Percentiles rank a stretch among this genome's conserved stretches.
Evolutionary conservation across 2,329 filamentous ascomycete species (phyloP).

Genomic region (Aspergillus transmontanensis): DNA sequence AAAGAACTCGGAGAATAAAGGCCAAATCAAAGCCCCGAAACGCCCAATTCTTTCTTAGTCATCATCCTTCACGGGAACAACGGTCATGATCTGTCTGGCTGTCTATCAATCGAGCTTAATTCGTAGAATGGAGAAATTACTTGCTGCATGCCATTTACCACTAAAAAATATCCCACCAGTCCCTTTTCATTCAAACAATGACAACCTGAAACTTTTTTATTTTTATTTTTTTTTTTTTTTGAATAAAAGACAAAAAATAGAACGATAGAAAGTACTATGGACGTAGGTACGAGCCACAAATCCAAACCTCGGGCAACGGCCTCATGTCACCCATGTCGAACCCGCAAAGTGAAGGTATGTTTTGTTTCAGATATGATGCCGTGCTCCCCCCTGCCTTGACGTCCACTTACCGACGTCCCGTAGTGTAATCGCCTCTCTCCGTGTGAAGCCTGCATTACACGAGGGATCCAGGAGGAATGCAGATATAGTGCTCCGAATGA

Average conservation of each 20-base stretch:
- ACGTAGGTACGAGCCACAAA: neutral
- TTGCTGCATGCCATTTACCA: neutral
- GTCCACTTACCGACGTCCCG: neutral
- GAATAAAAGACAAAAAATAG: neutral
- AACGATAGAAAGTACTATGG: neutral
- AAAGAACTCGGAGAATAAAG: neutral
- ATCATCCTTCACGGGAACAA: neutral
- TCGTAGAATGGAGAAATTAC: neutral
- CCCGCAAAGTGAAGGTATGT: constrained; percentile 21
- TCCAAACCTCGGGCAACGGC: constrained; percentile 20
- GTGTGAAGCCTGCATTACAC: constrained; percentile 20
- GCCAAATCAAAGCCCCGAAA: neutral
- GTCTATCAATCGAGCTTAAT: neutral
- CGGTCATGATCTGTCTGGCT: neutral
- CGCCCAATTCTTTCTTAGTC: neutral
- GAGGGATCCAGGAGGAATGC: constrained; percentile 17
- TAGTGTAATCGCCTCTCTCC: constrained; percentile 22
- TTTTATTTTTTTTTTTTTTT: too few relatives aligned
- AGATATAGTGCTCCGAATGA: constrained; percentile 17
- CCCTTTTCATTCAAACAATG: neutral
- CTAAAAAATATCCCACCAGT: neutral
- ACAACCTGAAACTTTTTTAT: neutral
- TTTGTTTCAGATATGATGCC: neutral
- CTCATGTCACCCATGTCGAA: constrained; percentile 19
- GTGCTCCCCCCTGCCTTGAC: neutral